A percentile compares a stretch with the other conserved stretches of the same genome.
Conservation (phyloP, 2,329 filamentous ascomycete genomes). For the Huntiella decipiens region DNA sequence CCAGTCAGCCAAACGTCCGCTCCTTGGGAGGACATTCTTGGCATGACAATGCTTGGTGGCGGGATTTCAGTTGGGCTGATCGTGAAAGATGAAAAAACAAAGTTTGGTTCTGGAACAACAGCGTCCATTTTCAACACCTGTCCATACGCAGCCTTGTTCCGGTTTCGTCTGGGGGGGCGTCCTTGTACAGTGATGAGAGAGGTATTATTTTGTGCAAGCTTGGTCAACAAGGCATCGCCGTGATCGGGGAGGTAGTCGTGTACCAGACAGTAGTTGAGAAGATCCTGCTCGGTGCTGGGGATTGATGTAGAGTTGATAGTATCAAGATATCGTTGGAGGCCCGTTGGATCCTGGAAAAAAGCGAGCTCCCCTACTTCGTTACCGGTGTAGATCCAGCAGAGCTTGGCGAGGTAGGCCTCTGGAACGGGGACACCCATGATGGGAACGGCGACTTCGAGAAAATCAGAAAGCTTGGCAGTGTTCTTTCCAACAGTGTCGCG, state of each 20-base stretch:
- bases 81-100: background rate
- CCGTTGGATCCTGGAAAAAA: conserved; percentile 2
- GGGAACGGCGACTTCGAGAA: conserved; percentile 25
- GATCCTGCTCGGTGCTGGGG: conserved; percentile 5
- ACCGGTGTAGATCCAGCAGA: conserved; percentile 23
- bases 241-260: conserved; percentile 3
- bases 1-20: background rate
- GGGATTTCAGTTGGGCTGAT: background rate
- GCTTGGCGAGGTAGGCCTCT: conserved; percentile 24
- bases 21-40: background rate
- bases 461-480: conserved; percentile 27
- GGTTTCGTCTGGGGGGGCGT: background rate
- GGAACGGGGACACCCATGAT: conserved; percentile 28
- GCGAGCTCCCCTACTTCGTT: background rate
- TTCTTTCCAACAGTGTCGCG: conserved; percentile 29
- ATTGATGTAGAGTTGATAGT: background rate
- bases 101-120: background rate
- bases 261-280: conserved; percentile 5
- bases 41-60: background rate
- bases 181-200: background rate
- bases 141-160: background rate
- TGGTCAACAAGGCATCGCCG: background rate
- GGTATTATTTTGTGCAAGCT: conserved; percentile 2
- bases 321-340: background rate
- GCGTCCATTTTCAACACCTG: background rate